Base-by-base conservation (phyloP, 2,329 filamentous ascomycete species). In the Colletotrichum navitas region DNA sequence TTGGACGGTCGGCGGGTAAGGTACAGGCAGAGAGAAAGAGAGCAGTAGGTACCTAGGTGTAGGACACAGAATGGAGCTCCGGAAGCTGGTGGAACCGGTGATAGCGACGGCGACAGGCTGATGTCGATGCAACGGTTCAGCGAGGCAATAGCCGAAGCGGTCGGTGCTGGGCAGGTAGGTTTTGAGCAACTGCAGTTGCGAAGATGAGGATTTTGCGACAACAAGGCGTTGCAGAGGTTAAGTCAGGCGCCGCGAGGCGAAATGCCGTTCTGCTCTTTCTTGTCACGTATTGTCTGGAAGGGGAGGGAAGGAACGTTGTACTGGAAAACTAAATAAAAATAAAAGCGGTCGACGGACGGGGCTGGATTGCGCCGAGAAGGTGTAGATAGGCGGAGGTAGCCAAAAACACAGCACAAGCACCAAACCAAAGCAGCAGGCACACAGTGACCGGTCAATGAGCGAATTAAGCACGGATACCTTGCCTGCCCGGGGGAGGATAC, bases 1-100 rank as follows among this genome's bases (percentile, higher is more conserved):
- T 63, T 63, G 61, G 61, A 63, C 61, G 49, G 61, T 63, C 61
- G 61, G 60, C 41, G 32, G 52, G 32, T 55, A 36, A 51, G 47
- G 60, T 51, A 63, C 32, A 39, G 47, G 45, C 60, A 39, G 10
- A 34, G 29, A 21, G 29, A 36, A 21, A 32, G 49, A 34, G 32
- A 21, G 51, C 21, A 16, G 49, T 24, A n/a, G 51, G 51, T 36
- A 34, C 29, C 16, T 24, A 56, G 21, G 21, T 45, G 45, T 47
- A 41, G 39, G 41, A 11, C 29, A n/a, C 58, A 32, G 34, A 60
- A 45, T 60, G 58, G 58, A 47, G 41, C 39, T 60, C 45, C 55
- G 58, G 58, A n/a, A 60, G 26, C 58, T 60, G 24, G 39, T 47
- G 26, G 26, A 18, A 41, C 55, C 55, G 26, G 58, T 24, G 58